These are phyloP conservation scores for Byssochlamys sp. DNA, from an alignment of 2,329 filamentous ascomycete species.

Conservation along the genomic window DNA sequence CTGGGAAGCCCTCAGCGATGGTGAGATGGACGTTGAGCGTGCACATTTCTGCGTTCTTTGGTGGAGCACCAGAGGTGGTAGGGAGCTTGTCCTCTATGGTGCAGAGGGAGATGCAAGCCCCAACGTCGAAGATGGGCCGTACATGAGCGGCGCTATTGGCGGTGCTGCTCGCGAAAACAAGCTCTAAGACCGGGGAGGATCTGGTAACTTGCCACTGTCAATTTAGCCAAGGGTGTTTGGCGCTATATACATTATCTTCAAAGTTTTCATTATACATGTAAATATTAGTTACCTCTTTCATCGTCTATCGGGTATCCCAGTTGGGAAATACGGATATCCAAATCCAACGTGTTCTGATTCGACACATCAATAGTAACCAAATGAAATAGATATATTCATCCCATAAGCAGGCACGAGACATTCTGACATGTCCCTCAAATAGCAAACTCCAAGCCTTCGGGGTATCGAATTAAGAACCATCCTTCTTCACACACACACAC, in stretches of 20 bases:
- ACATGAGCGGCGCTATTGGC: slow-evolving; percentile 49
- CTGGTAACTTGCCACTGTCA: neutral
- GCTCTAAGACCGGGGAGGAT: slow-evolving; percentile 28
- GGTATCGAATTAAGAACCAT: neutral
- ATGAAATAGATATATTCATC: neutral
- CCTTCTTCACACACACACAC: neutral
- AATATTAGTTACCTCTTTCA: neutral
- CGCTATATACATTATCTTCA: neutral
- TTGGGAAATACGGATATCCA: neutral
- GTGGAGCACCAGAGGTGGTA: slow-evolving; percentile 64
- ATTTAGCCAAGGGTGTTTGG: neutral
- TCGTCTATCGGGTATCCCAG: neutral
- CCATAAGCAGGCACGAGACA: neutral
- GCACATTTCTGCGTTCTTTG: slow-evolving; percentile 70
- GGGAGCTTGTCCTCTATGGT: slow-evolving; percentile 47
- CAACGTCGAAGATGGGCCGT: slow-evolving; percentile 15
- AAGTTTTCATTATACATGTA: neutral
- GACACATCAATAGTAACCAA: neutral
- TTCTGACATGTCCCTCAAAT: neutral
- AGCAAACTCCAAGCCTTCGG: neutral
- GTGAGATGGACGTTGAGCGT: slow-evolving; percentile 81
- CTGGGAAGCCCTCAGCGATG: slow-evolving; percentile 67
- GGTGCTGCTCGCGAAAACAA: slow-evolving; percentile 36
- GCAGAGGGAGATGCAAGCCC: slow-evolving; percentile 9
- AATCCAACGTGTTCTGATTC: neutral